These are phyloP conservation scores for Ilex paraguariensis DNA, from an alignment of 305 asterid species.

Conservation along the genomic window DNA sequence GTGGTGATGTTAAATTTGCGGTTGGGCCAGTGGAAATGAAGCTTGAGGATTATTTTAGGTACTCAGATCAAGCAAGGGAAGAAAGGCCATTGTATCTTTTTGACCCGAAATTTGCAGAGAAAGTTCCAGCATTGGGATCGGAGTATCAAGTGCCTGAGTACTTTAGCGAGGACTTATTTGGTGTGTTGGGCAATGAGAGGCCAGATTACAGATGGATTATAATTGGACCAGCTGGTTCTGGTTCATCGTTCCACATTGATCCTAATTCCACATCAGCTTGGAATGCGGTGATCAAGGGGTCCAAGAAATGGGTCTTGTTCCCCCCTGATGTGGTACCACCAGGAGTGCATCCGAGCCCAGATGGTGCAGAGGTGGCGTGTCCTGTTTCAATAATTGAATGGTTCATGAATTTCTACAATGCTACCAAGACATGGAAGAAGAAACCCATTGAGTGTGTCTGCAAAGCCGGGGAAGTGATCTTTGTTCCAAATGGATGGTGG, in stretches of 20 bases:
- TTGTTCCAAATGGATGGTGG: conserved; percentile 99
- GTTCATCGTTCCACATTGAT: conserved; percentile 96
- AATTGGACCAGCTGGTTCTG: conserved; percentile 94
- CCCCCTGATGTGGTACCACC: conserved; percentile 97
- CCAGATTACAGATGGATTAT: conserved; percentile 94
- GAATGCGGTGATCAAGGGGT: conserved; percentile 92
- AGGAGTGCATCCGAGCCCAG: conserved; percentile 93
- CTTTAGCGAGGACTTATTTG: conserved; percentile 83
- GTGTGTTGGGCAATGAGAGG: conserved; percentile 76
- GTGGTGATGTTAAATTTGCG: conserved; percentile 56
- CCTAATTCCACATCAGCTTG: conserved; percentile 99
- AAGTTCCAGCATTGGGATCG: conserved; percentile 60
- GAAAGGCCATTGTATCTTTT: conserved; percentile 93
- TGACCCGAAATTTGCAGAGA: conserved; percentile 82
- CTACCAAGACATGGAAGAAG: conserved; percentile 62
- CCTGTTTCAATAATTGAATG: conserved; percentile 95
- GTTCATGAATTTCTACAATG: conserved; percentile 90
- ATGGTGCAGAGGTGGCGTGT: conserved; percentile 95
- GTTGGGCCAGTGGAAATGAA: conserved; percentile 91
- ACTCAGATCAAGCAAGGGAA: conserved; percentile 79
- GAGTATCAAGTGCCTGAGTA: conserved; percentile 69
- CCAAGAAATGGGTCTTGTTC: conserved; percentile 92
- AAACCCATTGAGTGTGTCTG: conserved; percentile 87
- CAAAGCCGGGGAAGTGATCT: conserved; percentile 86
- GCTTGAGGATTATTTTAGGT: conserved; percentile 63